Percentiles rank a stretch among this genome's conserved stretches.
Conservation (phyloP, 768 basidiomycete species). For the Lactifluus pinguis region DNA sequence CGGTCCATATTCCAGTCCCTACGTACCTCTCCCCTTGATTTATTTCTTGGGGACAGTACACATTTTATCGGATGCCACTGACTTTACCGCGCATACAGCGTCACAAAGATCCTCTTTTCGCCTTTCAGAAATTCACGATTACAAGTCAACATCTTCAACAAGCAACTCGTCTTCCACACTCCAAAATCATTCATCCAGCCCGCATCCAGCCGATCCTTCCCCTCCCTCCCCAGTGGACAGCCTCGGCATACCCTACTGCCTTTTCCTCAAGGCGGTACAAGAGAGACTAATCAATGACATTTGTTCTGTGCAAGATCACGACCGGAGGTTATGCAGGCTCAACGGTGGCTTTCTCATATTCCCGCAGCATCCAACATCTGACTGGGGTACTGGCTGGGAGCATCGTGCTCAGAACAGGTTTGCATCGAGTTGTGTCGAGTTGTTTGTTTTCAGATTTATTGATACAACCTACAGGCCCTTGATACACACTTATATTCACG, state of each 20-base stretch:
- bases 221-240: constrained; percentile 33
- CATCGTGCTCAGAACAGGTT: constrained; percentile 42
- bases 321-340: constrained; percentile 39
- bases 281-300: constrained; percentile 45
- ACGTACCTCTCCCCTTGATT: background rate
- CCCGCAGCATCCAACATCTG: constrained; percentile 34
- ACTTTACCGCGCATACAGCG: constrained; percentile 26
- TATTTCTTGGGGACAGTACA: background rate
- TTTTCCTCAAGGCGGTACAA: constrained; percentile 59
- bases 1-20: background rate
- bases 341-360: constrained; percentile 58
- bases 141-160: constrained; percentile 35
- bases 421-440: constrained; percentile 6
- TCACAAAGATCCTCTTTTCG: constrained; percentile 36
- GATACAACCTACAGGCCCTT: constrained; percentile 38
- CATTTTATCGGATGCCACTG: background rate
- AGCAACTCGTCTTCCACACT: constrained; percentile 34
- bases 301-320: constrained; percentile 16
- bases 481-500: constrained; percentile 38
- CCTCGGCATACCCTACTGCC: constrained; percentile 32
- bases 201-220: constrained; percentile 10
- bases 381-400: constrained; percentile 64
- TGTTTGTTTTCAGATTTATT: constrained; percentile 16
- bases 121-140: constrained; percentile 44
- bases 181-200: constrained; percentile 19